Base-by-base conservation (phyloP, 2,329 filamentous ascomycete genomes). In the Dissoconium aciculare region DNA sequence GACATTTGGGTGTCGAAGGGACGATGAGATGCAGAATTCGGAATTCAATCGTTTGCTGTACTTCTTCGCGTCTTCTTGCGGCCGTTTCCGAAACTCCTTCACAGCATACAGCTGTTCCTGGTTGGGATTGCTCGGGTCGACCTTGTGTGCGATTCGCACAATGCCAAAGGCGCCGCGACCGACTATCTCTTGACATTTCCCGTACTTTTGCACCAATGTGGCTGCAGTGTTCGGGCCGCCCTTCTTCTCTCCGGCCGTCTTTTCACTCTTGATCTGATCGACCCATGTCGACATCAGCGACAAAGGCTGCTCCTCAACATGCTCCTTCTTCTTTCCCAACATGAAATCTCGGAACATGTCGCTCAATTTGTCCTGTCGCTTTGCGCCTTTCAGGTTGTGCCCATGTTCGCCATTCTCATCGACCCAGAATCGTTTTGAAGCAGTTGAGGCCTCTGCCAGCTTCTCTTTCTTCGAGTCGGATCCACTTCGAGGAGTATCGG, bases 11-110 rank as follows among this genome's bases (percentile, higher is more conserved):
- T 98, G 89, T 40, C 85, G 81, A 38, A 98, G 71, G 6, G 85
- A 93, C 0, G 87, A 95, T 1, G 89, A 95, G 46, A 98, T 95
- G 60, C 89, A 95, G 55, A 98, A 98, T 52, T 98, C 89, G 29
- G 87, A 85, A 2, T 89, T 95, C 31, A 98, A 67, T 15, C 89
- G 79, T 56, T 95, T 98, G 66, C 89, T 91, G 56, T 95, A 98
- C 54, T 92, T 92, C 62, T 93, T 93, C 46, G 85, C 77, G 10
- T 83, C 92, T 58, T 98, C 89, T 47, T 93, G 83, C 1, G 87
- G 85, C 28, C 85, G 73, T 41, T 87, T 79, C 36, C 87, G 82
- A 60, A 98, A 98, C 57, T 98, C 89, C 60, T 98, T 98, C 51
- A 98, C 87, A 21, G 89, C 89, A 51, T 89, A 98, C 6, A 98